Evolutionary conservation across 2,329 filamentous ascomycete species (phyloP).

Genomic region (Aspergillus pseudoterreus): DNA sequence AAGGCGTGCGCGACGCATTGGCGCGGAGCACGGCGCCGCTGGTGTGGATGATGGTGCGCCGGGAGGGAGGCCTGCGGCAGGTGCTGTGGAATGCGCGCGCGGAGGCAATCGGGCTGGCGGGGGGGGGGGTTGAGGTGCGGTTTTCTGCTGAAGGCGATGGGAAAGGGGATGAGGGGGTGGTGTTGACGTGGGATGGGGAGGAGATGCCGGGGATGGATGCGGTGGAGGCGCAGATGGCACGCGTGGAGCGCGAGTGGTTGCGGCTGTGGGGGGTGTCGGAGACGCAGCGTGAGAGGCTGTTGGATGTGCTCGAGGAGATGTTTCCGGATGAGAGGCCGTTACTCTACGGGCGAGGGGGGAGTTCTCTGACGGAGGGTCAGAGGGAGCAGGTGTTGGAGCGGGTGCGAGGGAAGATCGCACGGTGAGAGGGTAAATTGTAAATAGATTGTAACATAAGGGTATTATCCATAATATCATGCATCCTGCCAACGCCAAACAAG

Average conservation of each 20-base stretch:
- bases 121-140: conserved; percentile 36
- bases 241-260: conserved; percentile 26
- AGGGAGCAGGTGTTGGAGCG: conserved; percentile 16
- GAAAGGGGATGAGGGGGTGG: conserved; percentile 14
- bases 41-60: conserved; percentile 54
- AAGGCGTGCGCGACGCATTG: conserved; percentile 71
- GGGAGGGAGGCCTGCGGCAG: conserved; percentile 37
- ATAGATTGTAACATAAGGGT: conserved; percentile 11
- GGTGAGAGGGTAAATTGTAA: not conserved
- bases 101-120: conserved; percentile 35
- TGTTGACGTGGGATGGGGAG: conserved; percentile 36
- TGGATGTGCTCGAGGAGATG: conserved; percentile 25
- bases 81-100: conserved; percentile 44
- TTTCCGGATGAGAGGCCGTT: conserved; percentile 24
- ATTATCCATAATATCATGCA: conserved; percentile 2
- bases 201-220: conserved; percentile 31
- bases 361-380: conserved; percentile 19
- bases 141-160: conserved; percentile 19
- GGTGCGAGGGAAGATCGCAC: not conserved
- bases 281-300: conserved; percentile 19
- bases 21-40: conserved; percentile 65
- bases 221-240: conserved; percentile 24
- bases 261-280: conserved; percentile 21
- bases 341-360: conserved; percentile 5
- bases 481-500: conserved; percentile 15